A percentile compares a stretch with the other conserved stretches of the same genome.
Conservation (phyloP, 2,329 filamentous ascomycete species). For the Orbilia javanica region DNA sequence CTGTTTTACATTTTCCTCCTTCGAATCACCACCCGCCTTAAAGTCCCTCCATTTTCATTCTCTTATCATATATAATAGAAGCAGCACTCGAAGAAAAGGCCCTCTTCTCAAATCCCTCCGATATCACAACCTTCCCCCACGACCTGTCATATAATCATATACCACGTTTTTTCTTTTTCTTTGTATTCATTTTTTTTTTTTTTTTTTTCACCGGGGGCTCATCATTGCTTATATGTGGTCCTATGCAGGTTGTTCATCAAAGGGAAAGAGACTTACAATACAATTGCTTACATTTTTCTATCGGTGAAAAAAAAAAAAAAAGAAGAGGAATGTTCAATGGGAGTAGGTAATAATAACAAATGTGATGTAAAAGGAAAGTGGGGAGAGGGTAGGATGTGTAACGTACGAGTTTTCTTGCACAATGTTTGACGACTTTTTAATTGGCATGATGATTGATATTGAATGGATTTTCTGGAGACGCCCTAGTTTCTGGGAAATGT, state of each 20-base stretch:
- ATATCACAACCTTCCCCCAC: not conserved
- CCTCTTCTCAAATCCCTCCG: not conserved
- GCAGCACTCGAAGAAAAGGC: conserved; percentile 16
- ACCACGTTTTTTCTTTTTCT: conserved; percentile 18
- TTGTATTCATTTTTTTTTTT: conserved; percentile 29
- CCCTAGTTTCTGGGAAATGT: too few relatives aligned
- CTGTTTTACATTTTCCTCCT: conserved; percentile 7
- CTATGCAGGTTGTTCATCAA: conserved; percentile 41
- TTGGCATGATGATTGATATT: too few relatives aligned
- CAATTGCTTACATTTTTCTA: conserved; percentile 39
- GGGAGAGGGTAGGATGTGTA: not conserved
- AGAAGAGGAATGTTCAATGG: not conserved
- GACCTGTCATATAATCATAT: conserved; percentile 59
- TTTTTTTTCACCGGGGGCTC: conserved; percentile 53
- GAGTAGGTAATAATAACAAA: too few relatives aligned
- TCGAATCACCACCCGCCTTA: not conserved
- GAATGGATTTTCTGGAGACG: too few relatives aligned
- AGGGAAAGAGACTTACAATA: conserved; percentile 49
- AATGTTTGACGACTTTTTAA: too few relatives aligned
- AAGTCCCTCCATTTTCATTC: not conserved
- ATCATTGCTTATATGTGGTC: conserved; percentile 52
- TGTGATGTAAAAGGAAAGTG: not conserved
- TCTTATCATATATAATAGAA: conserved; percentile 43
- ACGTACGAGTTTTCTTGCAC: too few relatives aligned
- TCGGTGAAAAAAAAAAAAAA: conserved; percentile 37